Base-by-base conservation (phyloP, 257 asterid species). In the Knoxia roxburghii region DNA sequence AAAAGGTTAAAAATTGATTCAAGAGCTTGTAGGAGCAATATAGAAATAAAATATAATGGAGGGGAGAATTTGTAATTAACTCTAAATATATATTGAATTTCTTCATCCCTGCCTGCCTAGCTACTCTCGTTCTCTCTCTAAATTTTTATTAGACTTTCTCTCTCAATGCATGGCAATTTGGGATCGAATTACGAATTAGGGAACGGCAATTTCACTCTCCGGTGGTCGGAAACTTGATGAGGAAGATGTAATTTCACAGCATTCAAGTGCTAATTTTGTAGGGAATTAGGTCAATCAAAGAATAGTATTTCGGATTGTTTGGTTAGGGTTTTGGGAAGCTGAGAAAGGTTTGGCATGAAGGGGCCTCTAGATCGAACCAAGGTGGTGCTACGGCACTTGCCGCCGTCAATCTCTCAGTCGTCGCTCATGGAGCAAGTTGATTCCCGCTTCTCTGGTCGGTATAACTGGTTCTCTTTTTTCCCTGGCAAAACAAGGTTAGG, bases 301-400 rank as follows among this genome's bases (percentile, higher is more conserved):
- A 55, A 41, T n/a, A 43, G 45, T 59, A 20, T 59, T 59, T 50
- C 46, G 63, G 46, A 80, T 75, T 77, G 69, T 52, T 73, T 73
- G 73, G 23, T 80, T 86, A 85, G 95, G 96, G 91, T 82, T 84
- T 85, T 73, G 75, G 58, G 27, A 55, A 33, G 65, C 70, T 37
- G 40, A 4, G 68, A 26, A n/a, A 64, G 23, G 52, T 71, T 71
- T 69, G 84, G 84, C 82, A 90, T 94, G 99, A 94, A 87, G 93
- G 96, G 97, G 43, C 83, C 84, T 77, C 74, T 86, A 78, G 97
- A 89, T 94, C 96, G 96, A 68, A 87, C 96, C 53, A 94, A 90
- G 86, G 96, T 87, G 79, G 96, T 94, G 95, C 82, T 94, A 74
- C 95, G 99, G 85, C 99, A 87, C 96, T 87, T 91, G 88, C 99